Conservation (phyloP, 1,139 yeast genomes). For the Hyphopichia wangnamkhiaoensis region DNA sequence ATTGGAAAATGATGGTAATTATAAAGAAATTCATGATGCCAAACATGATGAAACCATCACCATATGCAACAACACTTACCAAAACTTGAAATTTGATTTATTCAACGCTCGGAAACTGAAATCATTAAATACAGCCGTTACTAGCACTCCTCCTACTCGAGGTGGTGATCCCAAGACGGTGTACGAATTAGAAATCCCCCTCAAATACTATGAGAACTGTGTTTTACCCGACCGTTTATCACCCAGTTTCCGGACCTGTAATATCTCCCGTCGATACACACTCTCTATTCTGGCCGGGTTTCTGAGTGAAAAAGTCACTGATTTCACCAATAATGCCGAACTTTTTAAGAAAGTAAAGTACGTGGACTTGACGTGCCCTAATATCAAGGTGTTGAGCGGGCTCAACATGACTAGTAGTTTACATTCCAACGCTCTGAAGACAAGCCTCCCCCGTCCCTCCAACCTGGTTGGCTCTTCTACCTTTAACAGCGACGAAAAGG, state of each 20-base stretch:
- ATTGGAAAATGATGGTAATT: slow-evolving; percentile 30
- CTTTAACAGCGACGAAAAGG: not conserved
- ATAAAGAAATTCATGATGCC: slow-evolving; percentile 30
- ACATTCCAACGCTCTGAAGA: slow-evolving; percentile 16
- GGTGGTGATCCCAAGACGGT: slow-evolving; percentile 14
- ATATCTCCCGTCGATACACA: slow-evolving; percentile 50
- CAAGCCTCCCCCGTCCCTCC: no score
- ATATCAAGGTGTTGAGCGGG: slow-evolving; percentile 46
- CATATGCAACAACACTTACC: slow-evolving; percentile 33
- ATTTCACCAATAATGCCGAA: slow-evolving; percentile 20
- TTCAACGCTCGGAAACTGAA: slow-evolving; percentile 30
- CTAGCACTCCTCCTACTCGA: slow-evolving; percentile 10
- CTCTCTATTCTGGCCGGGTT: slow-evolving; percentile 49
- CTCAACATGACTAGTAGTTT: slow-evolving; percentile 28
- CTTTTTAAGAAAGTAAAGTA: slow-evolving; percentile 21
- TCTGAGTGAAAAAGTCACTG: slow-evolving; percentile 30
- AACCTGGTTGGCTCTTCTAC: not conserved
- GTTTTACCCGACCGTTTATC: slow-evolving; percentile 50
- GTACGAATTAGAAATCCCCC: slow-evolving; percentile 51
- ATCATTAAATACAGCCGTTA: slow-evolving; percentile 24
- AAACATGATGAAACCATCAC: slow-evolving; percentile 26
- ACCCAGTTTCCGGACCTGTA: slow-evolving; percentile 61
- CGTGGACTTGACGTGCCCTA: slow-evolving; percentile 36
- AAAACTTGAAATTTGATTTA: slow-evolving; percentile 44
- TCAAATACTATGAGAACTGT: slow-evolving; percentile 38